phyloP scores from a whole-genome alignment of 75 land plant species.

The Cupressus sempervirens region DNA sequence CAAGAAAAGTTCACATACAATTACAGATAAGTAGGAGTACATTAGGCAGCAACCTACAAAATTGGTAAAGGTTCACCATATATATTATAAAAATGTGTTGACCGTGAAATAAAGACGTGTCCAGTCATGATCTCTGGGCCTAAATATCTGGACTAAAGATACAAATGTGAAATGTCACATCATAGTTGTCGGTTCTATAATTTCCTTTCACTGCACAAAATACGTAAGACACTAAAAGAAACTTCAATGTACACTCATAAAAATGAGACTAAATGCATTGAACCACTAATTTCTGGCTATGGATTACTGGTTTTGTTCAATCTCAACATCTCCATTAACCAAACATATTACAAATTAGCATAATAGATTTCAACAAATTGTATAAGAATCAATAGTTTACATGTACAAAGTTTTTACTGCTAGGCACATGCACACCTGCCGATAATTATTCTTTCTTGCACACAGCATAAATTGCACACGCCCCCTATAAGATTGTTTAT shows the following conservation, averaged over 20 bases:
- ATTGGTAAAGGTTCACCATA: not conserved
- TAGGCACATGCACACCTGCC: not conserved
- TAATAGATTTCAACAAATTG: not conserved
- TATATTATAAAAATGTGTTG: not conserved
- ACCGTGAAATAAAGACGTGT: not conserved
- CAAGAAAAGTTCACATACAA: not conserved
- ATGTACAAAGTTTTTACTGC: not conserved
- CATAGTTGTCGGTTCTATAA: not conserved
- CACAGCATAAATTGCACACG: not conserved
- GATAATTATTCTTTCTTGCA: not conserved
- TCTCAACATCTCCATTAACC: not conserved
- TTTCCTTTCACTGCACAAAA: not conserved
- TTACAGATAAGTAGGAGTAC: not conserved
- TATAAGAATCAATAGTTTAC: not conserved
- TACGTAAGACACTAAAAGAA: not conserved
- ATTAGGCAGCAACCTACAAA: not conserved
- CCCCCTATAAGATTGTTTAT: not conserved
- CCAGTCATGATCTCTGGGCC: not conserved
- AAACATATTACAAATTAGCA: not conserved
- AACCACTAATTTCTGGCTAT: not conserved
- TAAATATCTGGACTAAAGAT: constrained; percentile 7
- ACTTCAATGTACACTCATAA: not conserved
- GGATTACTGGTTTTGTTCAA: not conserved
- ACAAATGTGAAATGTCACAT: not conserved
- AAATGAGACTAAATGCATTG: not conserved